Percentiles rank a stretch among this genome's conserved stretches.
phyloP scores from a whole-genome alignment of 1,284 basidiomycete species.

The Singerocomus inundabilis region DNA sequence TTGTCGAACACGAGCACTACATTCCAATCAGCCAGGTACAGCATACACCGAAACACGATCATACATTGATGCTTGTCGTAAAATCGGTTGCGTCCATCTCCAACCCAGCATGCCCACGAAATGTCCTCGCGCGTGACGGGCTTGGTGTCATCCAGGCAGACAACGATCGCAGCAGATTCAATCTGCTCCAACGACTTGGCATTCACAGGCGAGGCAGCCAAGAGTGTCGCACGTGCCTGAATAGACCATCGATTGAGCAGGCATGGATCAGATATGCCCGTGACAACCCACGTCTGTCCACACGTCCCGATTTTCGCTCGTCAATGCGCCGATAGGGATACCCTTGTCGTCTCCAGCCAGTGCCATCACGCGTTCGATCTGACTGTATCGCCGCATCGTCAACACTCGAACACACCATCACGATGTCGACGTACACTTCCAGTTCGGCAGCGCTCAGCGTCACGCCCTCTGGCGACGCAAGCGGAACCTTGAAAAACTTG shows the following conservation, averaged over 20 bases:
- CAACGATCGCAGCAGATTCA: conserved; percentile 86
- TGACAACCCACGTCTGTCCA: conserved; percentile 74
- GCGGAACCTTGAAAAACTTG: conserved; percentile 81
- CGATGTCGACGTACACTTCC: conserved; percentile 49
- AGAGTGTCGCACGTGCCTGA: conserved; percentile 63
- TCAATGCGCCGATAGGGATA: conserved; percentile 78
- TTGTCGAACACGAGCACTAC: conserved; percentile 90
- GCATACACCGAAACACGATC: conserved; percentile 28
- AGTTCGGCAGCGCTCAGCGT: conserved; percentile 79
- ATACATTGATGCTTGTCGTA: conserved; percentile 96
- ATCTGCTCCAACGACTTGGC: conserved; percentile 73
- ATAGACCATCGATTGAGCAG: not conserved
- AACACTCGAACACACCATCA: too few relatives aligned
- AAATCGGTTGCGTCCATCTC: conserved; percentile 90
- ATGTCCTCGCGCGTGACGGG: conserved; percentile 83
- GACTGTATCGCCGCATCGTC: too few relatives aligned
- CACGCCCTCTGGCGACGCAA: conserved; percentile 58
- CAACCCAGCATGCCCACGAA: conserved; percentile 87
- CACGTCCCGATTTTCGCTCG: conserved; percentile 84
- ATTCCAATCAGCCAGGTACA: conserved; percentile 1
- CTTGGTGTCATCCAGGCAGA: conserved; percentile 81
- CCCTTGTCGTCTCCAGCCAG: conserved; percentile 60
- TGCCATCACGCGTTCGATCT: conserved; percentile 77
- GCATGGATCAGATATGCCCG: not conserved
- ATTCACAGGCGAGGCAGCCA: conserved; percentile 68